Evolutionary conservation across 768 basidiomycete genomes (phyloP), one percentile per base, ranked within the genome.

Genomic region (Tricholoma matsutake): DNA sequence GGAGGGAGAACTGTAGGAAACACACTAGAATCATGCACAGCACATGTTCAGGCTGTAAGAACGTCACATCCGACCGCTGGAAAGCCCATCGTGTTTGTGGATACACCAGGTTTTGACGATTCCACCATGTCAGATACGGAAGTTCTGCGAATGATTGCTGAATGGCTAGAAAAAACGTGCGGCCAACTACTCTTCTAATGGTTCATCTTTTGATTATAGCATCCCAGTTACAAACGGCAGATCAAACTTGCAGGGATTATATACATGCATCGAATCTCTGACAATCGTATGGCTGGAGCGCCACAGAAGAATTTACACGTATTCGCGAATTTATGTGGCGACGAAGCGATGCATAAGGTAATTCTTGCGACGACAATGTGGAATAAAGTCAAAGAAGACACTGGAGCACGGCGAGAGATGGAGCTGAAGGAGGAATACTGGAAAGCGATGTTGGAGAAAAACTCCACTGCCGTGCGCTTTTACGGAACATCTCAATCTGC

Each of bases 311-410:
- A 80, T 65, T 75, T 80, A 47, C 71, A 73, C 20, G 74, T 81
- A 65, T 82, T 81, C 64, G 70, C 71, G 34, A 74, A 79, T 56
- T 72, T 81, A 22, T 80, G 81, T 64, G 81, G 79, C 43, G 74
- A 75, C 29, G 69, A 59, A 57, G 70, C 74, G 7, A 73, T 77
- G 60, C 72, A 73, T 47, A 77, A 77, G 61, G 81, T 80, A 45
- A 70, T 79, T 56, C 72, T 81, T 61, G 74, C 74, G 52, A 81
- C 81, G 62, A 81, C 74, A 49, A 81, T 75, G 77, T 80, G 79
- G 79, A 69, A 68, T 6, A 68, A 69, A 56, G 77, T 78, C 6
- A 49, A 54, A 16, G 18, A 54, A 32, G 54, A 52, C 4, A 49
- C 57, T 10, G 62, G 62, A 18, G 47, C 47, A 20, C 54, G 55